A percentile compares a stretch with the other conserved stretches of the same genome.
Evolutionary conservation across 441 rosid species (phyloP).

Genomic region (Metrosideros polymorpha): DNA sequence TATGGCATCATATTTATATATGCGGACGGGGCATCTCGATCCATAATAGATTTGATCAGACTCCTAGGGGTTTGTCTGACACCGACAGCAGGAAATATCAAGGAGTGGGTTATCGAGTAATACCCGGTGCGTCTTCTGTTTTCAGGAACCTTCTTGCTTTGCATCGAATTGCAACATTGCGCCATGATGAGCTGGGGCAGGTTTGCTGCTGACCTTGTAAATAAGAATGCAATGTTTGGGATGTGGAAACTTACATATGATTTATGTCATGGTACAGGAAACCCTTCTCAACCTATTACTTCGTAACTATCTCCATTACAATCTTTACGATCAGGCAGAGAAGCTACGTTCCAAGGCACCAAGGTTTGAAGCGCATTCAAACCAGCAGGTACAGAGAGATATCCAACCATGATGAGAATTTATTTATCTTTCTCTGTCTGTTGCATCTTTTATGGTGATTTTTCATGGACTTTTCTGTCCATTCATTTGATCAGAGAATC

Average conservation of each 20-base stretch:
- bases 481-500: neutral
- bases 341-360: slow-evolving; percentile 58
- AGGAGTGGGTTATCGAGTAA: neutral
- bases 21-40: neutral
- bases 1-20: neutral
- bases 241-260: neutral
- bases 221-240: neutral
- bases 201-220: neutral
- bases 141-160: neutral
- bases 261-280: slow-evolving; percentile 17
- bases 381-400: slow-evolving; percentile 34
- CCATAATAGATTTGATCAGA: neutral
- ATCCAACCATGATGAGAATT: neutral
- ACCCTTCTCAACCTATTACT: slow-evolving; percentile 48
- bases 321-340: slow-evolving; percentile 59
- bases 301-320: slow-evolving; percentile 50
- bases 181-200: slow-evolving; percentile 1
- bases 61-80: neutral
- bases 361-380: slow-evolving; percentile 63
- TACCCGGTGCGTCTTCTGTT: neutral
- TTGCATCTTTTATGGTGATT: neutral
- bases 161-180: neutral
- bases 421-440: neutral
- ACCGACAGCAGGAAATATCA: neutral
- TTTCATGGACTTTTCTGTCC: neutral